phyloP scores from a whole-genome alignment of 495 filamentous ascomycete species.

The Neurospora sp. region DNA sequence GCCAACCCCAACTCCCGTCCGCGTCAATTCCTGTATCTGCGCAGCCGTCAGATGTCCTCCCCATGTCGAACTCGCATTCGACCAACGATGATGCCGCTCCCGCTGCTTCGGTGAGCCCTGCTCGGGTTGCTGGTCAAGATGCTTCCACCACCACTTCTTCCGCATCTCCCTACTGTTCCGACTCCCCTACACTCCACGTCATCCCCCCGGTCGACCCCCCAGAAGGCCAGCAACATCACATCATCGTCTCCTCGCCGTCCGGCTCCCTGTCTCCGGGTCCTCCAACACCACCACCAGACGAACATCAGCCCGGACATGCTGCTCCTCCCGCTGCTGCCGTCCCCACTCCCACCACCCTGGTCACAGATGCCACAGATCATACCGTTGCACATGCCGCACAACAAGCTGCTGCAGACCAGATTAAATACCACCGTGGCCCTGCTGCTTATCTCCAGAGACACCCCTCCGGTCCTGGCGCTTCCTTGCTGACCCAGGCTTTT shows the following conservation, averaged over 20 bases:
- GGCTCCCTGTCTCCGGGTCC: neutral
- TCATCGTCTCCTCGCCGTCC: conserved; percentile 10
- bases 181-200: too few relatives aligned
- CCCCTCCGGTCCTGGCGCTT: conserved; percentile 26
- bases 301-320: conserved; percentile 13
- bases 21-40: neutral
- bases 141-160: conserved; percentile 2
- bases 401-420: conserved; percentile 28
- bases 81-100: conserved; percentile 39
- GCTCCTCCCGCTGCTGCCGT: conserved; percentile 18
- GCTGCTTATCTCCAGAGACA: conserved; percentile 24
- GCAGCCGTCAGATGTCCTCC: conserved; percentile 35
- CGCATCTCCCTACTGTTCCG: too few relatives aligned
- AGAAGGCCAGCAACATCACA: conserved; percentile 12
- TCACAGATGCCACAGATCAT: conserved; percentile 10
- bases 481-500: conserved; percentile 41
- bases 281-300: conserved; percentile 1
- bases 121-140: conserved; percentile 13
- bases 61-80: conserved; percentile 39
- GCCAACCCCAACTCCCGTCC: neutral
- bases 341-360: conserved; percentile 16
- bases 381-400: conserved; percentile 5
- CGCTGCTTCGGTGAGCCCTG: conserved; percentile 38
- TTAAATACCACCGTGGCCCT: conserved; percentile 38
- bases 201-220: conserved; percentile 6